Conservation (phyloP, 805 yeast genomes). For the Pichia manshurica region DNA sequence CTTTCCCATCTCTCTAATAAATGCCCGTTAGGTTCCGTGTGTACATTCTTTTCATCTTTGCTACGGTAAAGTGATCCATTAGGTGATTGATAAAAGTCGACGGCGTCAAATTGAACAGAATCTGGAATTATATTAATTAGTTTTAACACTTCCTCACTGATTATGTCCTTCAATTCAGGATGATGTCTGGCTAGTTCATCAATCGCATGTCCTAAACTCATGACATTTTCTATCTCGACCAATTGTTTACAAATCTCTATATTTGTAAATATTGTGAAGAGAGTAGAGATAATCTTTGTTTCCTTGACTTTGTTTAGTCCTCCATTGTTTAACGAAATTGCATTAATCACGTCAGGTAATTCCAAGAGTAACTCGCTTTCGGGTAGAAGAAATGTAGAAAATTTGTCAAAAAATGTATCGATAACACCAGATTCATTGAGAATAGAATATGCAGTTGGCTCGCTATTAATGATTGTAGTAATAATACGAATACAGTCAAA, state of each 20-base stretch:
- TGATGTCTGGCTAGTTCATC: conserved; percentile 84
- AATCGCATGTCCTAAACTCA: conserved; percentile 57
- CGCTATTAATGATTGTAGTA: conserved; percentile 72
- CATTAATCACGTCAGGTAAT: conserved; percentile 73
- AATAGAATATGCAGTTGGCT: conserved; percentile 82
- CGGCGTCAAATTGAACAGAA: conserved; percentile 34
- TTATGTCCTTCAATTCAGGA: conserved; percentile 59
- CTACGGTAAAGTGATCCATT: conserved; percentile 36
- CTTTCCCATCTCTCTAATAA: conserved; percentile 51
- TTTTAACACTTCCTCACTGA: conserved; percentile 42
- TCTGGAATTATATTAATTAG: conserved; percentile 43
- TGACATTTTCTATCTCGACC: conserved; percentile 46
- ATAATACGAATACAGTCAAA: conserved; percentile 59
- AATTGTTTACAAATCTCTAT: conserved; percentile 48
- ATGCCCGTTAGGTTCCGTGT: conserved; percentile 35
- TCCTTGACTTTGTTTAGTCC: conserved; percentile 58
- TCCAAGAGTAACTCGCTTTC: conserved; percentile 52
- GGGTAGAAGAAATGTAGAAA: conserved; percentile 50
- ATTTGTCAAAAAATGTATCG: conserved; percentile 54
- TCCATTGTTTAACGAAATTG: conserved; percentile 68
- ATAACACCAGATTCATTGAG: conserved; percentile 73
- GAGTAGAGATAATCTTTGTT: conserved; percentile 34
- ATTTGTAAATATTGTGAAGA: conserved; percentile 46
- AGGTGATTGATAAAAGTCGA: conserved; percentile 40
- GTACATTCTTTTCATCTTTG: conserved; percentile 36